Conservation (phyloP, 176 grass and related monocot species). For the Carex littledalei region DNA sequence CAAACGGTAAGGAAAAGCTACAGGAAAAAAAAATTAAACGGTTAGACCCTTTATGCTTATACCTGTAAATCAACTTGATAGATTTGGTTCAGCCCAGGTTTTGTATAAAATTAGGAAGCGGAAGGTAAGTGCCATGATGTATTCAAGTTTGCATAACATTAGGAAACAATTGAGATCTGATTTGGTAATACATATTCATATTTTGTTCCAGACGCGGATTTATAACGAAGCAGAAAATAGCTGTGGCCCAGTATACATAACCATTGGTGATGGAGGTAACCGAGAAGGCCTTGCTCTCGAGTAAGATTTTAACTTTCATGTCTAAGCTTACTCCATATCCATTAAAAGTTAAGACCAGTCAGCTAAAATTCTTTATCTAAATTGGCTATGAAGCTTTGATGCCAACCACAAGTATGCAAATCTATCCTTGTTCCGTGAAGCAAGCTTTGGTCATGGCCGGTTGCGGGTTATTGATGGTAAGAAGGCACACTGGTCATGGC, state of each 20-base stretch:
- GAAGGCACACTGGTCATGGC: constrained; percentile 66
- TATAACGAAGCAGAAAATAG: constrained; percentile 39
- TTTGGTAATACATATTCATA: neutral
- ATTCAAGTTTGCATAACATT: neutral
- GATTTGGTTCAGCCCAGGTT: neutral
- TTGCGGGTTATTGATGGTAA: constrained; percentile 45
- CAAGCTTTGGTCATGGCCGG: constrained; percentile 71
- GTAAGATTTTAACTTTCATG: constrained; percentile 16
- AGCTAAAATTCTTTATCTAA: neutral
- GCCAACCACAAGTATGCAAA: constrained; percentile 42
- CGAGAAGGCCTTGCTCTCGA: constrained; percentile 58
- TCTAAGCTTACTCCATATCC: too few relatives aligned
- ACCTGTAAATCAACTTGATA: neutral
- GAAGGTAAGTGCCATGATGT: neutral
- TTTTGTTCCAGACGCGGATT: constrained; percentile 42
- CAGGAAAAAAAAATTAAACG: neutral
- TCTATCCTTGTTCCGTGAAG: constrained; percentile 62
- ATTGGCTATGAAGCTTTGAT: constrained; percentile 39
- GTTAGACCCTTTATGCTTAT: neutral
- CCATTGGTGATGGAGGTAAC: constrained; percentile 82
- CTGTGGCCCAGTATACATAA: constrained; percentile 56
- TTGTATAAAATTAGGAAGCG: neutral
- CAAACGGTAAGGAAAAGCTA: neutral
- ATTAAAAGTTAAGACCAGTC: too few relatives aligned
- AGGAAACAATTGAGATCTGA: neutral